Conservation (phyloP, 139 green algal species). For the Dunaliella primolecta region DNA sequence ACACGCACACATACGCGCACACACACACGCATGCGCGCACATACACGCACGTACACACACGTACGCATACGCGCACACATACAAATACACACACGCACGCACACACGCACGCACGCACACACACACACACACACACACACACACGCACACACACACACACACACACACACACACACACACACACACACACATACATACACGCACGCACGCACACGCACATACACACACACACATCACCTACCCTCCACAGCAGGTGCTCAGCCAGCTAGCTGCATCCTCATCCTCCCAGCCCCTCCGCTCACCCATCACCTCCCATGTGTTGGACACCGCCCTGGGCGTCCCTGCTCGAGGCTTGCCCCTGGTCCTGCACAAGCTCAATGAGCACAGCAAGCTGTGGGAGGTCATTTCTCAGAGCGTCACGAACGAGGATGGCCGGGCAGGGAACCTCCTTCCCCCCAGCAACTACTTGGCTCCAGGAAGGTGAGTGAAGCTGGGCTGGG, state of each 20-base stretch:
- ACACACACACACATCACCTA: background rate
- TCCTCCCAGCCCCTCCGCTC: conserved; percentile 44
- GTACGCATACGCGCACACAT: too few species aligned
- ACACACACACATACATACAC: background rate
- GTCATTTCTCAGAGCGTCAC: conserved; percentile 54
- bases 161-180: conserved; percentile 4
- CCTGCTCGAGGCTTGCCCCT: conserved; percentile 78
- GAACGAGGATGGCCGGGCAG: conserved; percentile 72
- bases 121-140: too few species aligned
- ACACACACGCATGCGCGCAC: too few species aligned
- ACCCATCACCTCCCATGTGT: conserved; percentile 93
- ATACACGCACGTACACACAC: too few species aligned
- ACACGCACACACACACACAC: background rate
- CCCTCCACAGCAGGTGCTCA: conserved; percentile 15
- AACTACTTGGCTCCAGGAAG: conserved; percentile 55
- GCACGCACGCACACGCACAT: background rate
- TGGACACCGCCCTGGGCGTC: conserved; percentile 78
- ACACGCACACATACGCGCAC: too few species aligned
- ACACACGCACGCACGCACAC: too few species aligned
- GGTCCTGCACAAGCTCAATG: conserved; percentile 50
- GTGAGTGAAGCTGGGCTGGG: background rate
- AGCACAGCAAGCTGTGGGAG: conserved; percentile 46
- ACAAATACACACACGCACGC: too few species aligned
- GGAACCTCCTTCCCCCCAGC: conserved; percentile 56
- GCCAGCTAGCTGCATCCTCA: conserved; percentile 21